Evolutionary conservation across 441 rosid genomes (phyloP), one percentile per base, ranked within the genome.

Genomic region (Populus hybrid): DNA sequence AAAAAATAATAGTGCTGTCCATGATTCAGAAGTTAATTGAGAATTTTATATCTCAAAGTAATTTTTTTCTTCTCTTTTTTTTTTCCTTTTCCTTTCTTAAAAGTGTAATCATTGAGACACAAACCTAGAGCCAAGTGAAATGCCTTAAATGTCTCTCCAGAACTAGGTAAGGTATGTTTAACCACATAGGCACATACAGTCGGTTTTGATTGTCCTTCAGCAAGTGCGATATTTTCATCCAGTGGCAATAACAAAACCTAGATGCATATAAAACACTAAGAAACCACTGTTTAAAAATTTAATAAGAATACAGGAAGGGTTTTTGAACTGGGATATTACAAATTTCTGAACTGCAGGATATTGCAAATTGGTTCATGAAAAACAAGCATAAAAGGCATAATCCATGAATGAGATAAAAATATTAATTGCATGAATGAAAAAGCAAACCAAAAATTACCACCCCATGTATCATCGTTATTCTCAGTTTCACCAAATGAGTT

Each of bases 391-490:
- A 80, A 20, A 35, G 61, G 69, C n/a, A 61, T 57, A 65, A 61
- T 54, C 46, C 18, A 24, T 40, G 76, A 42, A 32, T 35, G 24
- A 73, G 21, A 35, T 9, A 4, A 16, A 54, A 54, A 54, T 54
- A 54, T 54, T 54, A 54, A 54, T 54, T 54, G 61, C n/a, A 5
- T 54, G n/a, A 54, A 54, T 14, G 61, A 34, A 34, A 57, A 75
- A 14, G 73, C 73, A 59, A 70, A 65, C 11, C n/a, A 80, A 78
- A 74, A 76, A 72, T 81, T 81, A 94, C 93, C 95, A 72, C 87
- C 86, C 92, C 92, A 86, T 30, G 78, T 66, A 57, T 85, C 84
- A 36, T 75, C 68, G 26, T 50, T 69, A 65, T 79, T 75, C 63
- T 78, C 76, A 65, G 61, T 72, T 78, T 73, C 32, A 61, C 61